These are phyloP conservation scores for Tetracladium maxilliforme DNA, from an alignment of 2,329 filamentous ascomycete species.

Conservation along the genomic window DNA sequence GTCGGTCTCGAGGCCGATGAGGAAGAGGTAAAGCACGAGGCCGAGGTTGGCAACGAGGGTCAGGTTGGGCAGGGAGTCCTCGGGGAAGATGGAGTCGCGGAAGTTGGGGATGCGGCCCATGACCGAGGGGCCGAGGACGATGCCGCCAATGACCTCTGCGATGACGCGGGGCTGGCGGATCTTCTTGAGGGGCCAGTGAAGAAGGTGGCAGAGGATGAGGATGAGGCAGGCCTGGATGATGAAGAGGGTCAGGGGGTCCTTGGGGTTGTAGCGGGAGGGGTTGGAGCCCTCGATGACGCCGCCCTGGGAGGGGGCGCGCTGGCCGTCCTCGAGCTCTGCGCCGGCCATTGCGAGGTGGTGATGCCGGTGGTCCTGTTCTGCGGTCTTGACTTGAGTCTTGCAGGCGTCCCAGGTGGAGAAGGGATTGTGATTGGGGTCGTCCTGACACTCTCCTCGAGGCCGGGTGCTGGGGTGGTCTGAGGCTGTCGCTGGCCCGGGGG, in stretches of 20 bases:
- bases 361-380: no score
- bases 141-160: conserved; percentile 72
- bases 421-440: no score
- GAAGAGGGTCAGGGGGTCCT: conserved; percentile 52
- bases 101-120: conserved; percentile 80
- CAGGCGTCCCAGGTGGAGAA: no score
- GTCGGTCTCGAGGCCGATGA: conserved; percentile 80
- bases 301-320: conserved; percentile 28
- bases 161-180: conserved; percentile 72
- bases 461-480: no score
- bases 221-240: conserved; percentile 61
- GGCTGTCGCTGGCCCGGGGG: no score
- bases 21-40: conserved; percentile 71
- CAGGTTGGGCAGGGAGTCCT: conserved; percentile 58
- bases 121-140: conserved; percentile 73
- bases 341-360: no score
- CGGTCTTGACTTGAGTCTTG: no score
- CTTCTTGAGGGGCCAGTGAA: conserved; percentile 65
- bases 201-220: conserved; percentile 56
- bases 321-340: no score
- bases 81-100: conserved; percentile 60
- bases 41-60: conserved; percentile 71
- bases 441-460: no score
- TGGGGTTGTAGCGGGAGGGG: conserved; percentile 43
- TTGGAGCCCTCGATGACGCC: conserved; percentile 50